Base-by-base conservation (phyloP, 75 land plant genomes). In the Azolla pinnata region DNA sequence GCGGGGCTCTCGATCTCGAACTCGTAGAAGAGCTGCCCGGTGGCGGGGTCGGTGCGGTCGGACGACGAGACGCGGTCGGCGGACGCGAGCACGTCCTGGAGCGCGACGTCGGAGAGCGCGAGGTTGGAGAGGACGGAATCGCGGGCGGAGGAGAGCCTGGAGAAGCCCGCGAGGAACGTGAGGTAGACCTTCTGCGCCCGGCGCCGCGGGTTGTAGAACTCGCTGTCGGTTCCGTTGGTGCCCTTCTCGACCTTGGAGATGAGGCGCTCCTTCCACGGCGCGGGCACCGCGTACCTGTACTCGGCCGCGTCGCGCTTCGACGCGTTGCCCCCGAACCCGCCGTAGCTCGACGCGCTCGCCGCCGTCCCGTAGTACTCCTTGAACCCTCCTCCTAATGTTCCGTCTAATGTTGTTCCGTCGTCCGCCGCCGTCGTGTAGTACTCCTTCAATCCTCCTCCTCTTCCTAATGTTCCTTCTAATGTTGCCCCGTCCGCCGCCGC, bases 201-300 rank as follows among this genome's bases (percentile, higher is more conserved):
- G 59, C 75, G 77, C 61, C 75, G 82, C 0, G 98, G 98, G 74
- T 93, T 93, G 80, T 71, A 89, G 74, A 93, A 93, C 64, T 93
- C 98, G 46, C 84, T 81, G 72, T 93, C 98, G 1, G 98, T 93
- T 14, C 98, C 98, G 30, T 93, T 93, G 3, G 98, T 93, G 17
- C 98, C 98, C 73, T 93, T 93, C 63, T 88, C 87, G 24, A 93
- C 81, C 56, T 93, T 93, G 42, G 98, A 93, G 44, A 93, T 83
- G 25, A 81, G 77, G 14, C 90, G 63, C 74, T 93, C 98, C 74
- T 93, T 93, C 98, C 98, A 93, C 1, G 90, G 90, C 26, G 76
- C 66, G 0, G 98, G 98, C 9, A 93, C 96, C 25, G 83, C 90
- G 65, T 83, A 92, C 10, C 71, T 59, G 57, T 93, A 93, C 69